phyloP scores from a whole-genome alignment of 371 early-diverging fungal genomes.

The Dinochytrium kinnereticum region DNA sequence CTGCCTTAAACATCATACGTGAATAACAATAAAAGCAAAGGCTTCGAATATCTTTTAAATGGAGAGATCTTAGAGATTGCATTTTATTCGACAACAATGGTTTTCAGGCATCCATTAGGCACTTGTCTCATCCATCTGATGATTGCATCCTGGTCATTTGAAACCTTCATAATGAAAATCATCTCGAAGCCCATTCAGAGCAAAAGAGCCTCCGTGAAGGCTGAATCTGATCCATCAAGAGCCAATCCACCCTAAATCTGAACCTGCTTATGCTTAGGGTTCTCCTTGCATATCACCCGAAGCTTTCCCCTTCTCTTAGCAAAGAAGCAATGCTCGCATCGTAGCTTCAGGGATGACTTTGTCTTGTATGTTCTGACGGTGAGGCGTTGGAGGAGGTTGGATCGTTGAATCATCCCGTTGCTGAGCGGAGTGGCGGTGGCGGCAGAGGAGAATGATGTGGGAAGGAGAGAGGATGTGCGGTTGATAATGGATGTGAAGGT shows the following conservation, averaged over 20 bases:
- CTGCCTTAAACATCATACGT: neutral
- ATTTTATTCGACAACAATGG: no score
- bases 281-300: constrained; percentile 51
- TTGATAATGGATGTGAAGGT: neutral
- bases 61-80: no score
- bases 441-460: neutral
- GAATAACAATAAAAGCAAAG: neutral
- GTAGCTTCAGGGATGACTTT: constrained; percentile 46
- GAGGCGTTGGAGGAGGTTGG: neutral
- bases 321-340: constrained; percentile 57
- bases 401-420: neutral
- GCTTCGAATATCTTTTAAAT: no score
- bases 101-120: no score
- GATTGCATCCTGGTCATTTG: no score
- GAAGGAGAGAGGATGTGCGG: neutral
- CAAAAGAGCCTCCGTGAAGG: no score
- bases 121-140: no score
- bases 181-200: no score
- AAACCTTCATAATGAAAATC: no score
- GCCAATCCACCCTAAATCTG: no score
- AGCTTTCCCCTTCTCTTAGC: constrained; percentile 46
- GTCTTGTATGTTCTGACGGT: constrained; percentile 36
- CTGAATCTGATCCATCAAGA: no score
- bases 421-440: neutral
- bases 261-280: constrained; percentile 38